These are phyloP conservation scores for Kokia cookei DNA, from an alignment of 441 rosid species.

Conservation along the genomic window DNA sequence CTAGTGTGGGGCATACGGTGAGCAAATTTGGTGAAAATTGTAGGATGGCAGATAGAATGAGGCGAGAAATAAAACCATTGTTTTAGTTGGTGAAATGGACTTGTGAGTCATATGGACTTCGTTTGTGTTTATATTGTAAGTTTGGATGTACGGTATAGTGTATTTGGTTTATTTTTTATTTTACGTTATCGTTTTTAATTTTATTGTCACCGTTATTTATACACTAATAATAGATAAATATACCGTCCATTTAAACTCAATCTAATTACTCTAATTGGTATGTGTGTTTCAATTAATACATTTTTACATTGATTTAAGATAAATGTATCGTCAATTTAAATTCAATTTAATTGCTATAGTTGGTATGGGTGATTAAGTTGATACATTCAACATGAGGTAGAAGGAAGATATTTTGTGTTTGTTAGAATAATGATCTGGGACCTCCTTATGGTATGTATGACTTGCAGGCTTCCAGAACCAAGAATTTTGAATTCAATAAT, in stretches of 20 bases:
- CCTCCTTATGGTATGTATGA: not conserved
- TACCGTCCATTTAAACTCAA: too few relatives aligned
- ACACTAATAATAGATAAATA: too few relatives aligned
- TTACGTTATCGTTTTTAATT: too few relatives aligned
- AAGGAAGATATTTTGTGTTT: constrained; percentile 7
- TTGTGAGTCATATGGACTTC: not conserved
- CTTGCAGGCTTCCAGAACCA: not conserved
- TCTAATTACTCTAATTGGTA: too few relatives aligned
- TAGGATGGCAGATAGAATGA: not conserved
- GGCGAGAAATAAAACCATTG: not conserved
- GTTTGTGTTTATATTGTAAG: not conserved
- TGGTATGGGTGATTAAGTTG: not conserved
- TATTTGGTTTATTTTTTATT: too few relatives aligned
- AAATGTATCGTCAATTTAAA: too few relatives aligned
- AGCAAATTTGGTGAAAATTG: not conserved
- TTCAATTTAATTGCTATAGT: not conserved
- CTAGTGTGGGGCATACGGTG: not conserved
- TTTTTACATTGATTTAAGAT: too few relatives aligned
- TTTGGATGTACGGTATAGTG: too few relatives aligned
- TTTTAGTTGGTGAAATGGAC: not conserved
- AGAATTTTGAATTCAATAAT: not conserved
- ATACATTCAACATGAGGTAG: not conserved
- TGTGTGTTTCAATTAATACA: too few relatives aligned
- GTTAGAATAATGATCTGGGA: not conserved
- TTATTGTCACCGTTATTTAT: too few relatives aligned